Conservation (phyloP, 2,329 filamentous ascomycete genomes). For the Emergomyces pasteurianus region DNA sequence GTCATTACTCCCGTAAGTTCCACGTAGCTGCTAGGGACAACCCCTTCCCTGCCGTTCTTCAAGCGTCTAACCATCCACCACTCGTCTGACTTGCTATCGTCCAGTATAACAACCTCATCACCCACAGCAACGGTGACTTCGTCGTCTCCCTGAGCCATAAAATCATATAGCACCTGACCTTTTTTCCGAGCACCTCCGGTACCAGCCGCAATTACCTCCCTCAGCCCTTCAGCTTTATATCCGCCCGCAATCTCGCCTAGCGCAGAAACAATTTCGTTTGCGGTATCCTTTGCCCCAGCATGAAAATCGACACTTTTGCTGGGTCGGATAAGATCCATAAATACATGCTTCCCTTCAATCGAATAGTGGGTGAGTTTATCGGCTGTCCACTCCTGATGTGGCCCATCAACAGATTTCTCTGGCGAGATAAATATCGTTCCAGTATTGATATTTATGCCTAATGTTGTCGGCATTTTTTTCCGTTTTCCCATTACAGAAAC, state of each 20-base stretch:
- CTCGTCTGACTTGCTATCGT: constrained; percentile 86
- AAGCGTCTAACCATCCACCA: constrained; percentile 94
- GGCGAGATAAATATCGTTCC: constrained; percentile 85
- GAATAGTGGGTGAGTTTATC: constrained; percentile 97
- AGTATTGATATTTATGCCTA: constrained; percentile 84
- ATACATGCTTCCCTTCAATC: constrained; percentile 95
- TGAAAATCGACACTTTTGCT: constrained; percentile 96
- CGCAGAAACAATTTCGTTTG: constrained; percentile 78
- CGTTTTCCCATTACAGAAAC: constrained; percentile 91
- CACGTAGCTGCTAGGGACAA: constrained; percentile 93
- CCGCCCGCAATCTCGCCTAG: constrained; percentile 84
- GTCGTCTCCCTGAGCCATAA: constrained; percentile 90
- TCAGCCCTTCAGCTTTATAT: constrained; percentile 64
- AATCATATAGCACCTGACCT: constrained; percentile 83
- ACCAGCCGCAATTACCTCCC: constrained; percentile 75
- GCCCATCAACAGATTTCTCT: constrained; percentile 69
- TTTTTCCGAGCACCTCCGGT: constrained; percentile 63
- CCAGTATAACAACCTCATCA: constrained; percentile 82
- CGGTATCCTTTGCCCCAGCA: constrained; percentile 92
- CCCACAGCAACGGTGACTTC: constrained; percentile 85
- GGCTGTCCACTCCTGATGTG: constrained; percentile 82
- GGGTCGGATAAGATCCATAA: constrained; percentile 80
- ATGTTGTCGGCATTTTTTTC: constrained; percentile 95
- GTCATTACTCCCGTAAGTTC: constrained; percentile 64
- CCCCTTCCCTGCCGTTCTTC: constrained; percentile 87